Base-by-base conservation (phyloP, 352 stramenopile species). In the Pythium vanterpoolii region DNA sequence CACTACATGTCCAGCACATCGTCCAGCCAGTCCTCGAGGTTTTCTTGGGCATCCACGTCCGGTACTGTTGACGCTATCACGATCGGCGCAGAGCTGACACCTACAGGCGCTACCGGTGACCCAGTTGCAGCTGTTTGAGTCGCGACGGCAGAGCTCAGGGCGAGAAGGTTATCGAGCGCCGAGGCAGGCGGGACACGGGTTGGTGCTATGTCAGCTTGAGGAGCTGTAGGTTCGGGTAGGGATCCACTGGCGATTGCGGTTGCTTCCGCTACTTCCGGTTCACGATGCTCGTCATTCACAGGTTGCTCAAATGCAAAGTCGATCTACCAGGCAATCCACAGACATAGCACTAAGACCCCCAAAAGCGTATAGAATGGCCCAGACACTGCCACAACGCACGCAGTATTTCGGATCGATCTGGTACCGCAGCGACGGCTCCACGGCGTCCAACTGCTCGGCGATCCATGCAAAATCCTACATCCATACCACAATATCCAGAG, bases 351-450 rank as follows among this genome's bases (percentile, higher is more conserved):
- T 21, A n/a, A 28, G 18, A 42, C 16, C 18, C 18, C 14, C 30
- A 28, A 16, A 21, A 3, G 8, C 4, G 36, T n/a, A 51, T 13
- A n/a, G 13, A 21, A 44, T 16, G 28, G 33, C 33, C 16, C 33
- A 38, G 16, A 18, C 33, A 38, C 33, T 14, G 33, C 16, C 33
- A 53, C 18, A 5, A 76, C 80, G 71, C 56, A 91, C 82, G 45
- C 79, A 89, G 51, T 87, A 90, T 70, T 89, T 90, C 2, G 71
- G 63, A 39, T 93, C 81, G 56, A 93, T 83, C 28, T 73, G 69
- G 57, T 85, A 91, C 27, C 83, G 81, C 21, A 78, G 61, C 16
- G 69, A 64, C 9, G 74, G 83, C 28, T 72, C 18, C 23, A 91
- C 66, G 3, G 56, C 51, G 33, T 72, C 31, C 34, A 93, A 53